Base-by-base conservation (phyloP, 768 basidiomycete genomes). In the Gelatoporia subvermispora region DNA sequence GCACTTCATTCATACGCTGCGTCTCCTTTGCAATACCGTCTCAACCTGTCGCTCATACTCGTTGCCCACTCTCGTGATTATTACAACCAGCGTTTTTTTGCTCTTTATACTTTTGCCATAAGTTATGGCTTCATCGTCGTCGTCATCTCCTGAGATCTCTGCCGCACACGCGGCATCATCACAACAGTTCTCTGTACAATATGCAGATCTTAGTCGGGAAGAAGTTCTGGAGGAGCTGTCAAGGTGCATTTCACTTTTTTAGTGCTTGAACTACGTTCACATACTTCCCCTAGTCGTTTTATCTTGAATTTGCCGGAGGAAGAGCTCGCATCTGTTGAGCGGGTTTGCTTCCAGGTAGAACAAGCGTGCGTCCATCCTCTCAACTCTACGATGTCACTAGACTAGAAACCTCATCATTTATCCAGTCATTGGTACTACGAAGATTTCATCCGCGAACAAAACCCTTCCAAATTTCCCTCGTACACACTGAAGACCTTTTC, bases 401-500 rank as follows among this genome's bases (percentile, higher is more conserved):
- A 31, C 28, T 13, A 31, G 13, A n/a, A n/a, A n/a, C n/a, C n/a
- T 13, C 28, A 13, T 31, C 28, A 31, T 31, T 34, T 42, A 20
- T 38, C 8, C 62, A 96, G 94, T n/a, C 95, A 97, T 65, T 99
- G 95, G 95, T 99, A 91, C 67, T 99, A 99, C 60, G 96, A 98
- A 73, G 96, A 99, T 66, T 98, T 96, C 59, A 84, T 98, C 54
- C 88, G 96, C 37, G 93, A 94, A 64, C 81, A 88, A 67, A 88
- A 93, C 49, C 84, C 85, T 8, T 46, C 51, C 13, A 80, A 82
- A 50, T 83, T 97, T 37, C 95, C 93, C 1, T 88, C 93, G 1
- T 74, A 93, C 51, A 81, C 85, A 16, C 81, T 98, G 58, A 93
- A 94, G 73, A 85, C 82, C 60, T 99, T 99, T 69, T 95, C 93